These are phyloP conservation scores for Cryptococcus sp. DNA, from an alignment of 1,284 basidiomycete species.

Conservation along the genomic window DNA sequence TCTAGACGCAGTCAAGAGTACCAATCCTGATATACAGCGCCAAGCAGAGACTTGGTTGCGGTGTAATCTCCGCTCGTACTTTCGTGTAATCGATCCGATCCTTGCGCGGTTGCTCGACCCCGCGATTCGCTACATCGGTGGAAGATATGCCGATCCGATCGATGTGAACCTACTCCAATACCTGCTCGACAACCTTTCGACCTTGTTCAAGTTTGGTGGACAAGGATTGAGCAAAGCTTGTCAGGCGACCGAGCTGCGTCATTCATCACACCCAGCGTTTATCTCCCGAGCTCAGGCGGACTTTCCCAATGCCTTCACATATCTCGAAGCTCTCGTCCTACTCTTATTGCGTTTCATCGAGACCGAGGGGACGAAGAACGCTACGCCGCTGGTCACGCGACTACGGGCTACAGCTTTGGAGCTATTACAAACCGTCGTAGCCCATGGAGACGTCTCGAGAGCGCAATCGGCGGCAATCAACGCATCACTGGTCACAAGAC, in stretches of 20 bases:
- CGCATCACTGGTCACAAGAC: constrained; percentile 68
- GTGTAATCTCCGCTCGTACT: constrained; percentile 84
- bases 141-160: constrained; percentile 47
- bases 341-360: constrained; percentile 58
- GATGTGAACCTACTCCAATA: constrained; percentile 64
- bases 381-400: constrained; percentile 26
- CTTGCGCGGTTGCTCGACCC: constrained; percentile 76
- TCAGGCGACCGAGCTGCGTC: constrained; percentile 16
- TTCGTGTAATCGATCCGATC: constrained; percentile 84
- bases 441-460: constrained; percentile 71
- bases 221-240: constrained; percentile 59
- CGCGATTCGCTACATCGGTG: constrained; percentile 4
- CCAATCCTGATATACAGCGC: constrained; percentile 70
- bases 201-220: constrained; percentile 81
- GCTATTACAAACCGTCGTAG: constrained; percentile 75
- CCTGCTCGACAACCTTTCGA: constrained; percentile 64
- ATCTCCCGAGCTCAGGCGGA: constrained; percentile 60
- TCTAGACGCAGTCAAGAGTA: constrained; percentile 75
- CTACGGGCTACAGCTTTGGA: constrained; percentile 78
- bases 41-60: constrained; percentile 94
- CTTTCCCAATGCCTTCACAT: constrained; percentile 48
- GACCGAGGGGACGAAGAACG: constrained; percentile 5
- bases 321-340: constrained; percentile 71
- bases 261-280: constrained; percentile 42
- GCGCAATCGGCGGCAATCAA: constrained; percentile 67